phyloP scores from a whole-genome alignment of 345 rosid species.

The Balakata baccata region DNA sequence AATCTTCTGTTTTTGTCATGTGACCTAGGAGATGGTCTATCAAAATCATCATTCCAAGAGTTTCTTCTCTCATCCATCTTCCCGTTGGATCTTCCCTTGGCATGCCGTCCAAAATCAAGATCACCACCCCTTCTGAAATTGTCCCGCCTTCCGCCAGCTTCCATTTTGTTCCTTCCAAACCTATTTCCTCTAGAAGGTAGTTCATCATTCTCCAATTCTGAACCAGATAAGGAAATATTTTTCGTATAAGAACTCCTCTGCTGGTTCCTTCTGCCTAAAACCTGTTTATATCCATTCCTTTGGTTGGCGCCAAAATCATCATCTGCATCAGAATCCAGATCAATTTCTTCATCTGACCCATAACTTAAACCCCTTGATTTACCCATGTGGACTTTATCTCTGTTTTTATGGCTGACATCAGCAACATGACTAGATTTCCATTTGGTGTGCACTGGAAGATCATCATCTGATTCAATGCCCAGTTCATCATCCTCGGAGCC shows the following conservation, averaged over 20 bases:
- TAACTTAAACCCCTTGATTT: constrained; percentile 45
- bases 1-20: constrained; percentile 31
- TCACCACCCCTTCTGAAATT: constrained; percentile 25
- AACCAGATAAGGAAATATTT: constrained; percentile 43
- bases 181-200: constrained; percentile 25
- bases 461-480: constrained; percentile 56
- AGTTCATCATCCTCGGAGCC: constrained; percentile 47
- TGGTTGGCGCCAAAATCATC: constrained; percentile 34
- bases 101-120: constrained; percentile 23
- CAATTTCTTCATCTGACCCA: constrained; percentile 71
- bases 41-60: constrained; percentile 21
- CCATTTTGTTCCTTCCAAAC: constrained; percentile 28
- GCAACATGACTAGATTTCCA: constrained; percentile 80
- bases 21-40: constrained; percentile 27
- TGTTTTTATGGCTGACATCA: constrained; percentile 33
- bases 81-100: constrained; percentile 23
- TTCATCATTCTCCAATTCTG: constrained; percentile 39
- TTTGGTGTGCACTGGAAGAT: constrained; percentile 48
- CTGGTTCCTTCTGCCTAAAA: constrained; percentile 29
- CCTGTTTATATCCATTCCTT: constrained; percentile 27
- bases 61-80: constrained; percentile 37
- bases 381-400: constrained; percentile 35
- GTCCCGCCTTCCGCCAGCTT: constrained; percentile 30
- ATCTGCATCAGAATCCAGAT: constrained; percentile 53
- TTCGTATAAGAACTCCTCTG: constrained; percentile 33